Conservation (phyloP, 75 land plant species). For the Azolla pinnata region DNA sequence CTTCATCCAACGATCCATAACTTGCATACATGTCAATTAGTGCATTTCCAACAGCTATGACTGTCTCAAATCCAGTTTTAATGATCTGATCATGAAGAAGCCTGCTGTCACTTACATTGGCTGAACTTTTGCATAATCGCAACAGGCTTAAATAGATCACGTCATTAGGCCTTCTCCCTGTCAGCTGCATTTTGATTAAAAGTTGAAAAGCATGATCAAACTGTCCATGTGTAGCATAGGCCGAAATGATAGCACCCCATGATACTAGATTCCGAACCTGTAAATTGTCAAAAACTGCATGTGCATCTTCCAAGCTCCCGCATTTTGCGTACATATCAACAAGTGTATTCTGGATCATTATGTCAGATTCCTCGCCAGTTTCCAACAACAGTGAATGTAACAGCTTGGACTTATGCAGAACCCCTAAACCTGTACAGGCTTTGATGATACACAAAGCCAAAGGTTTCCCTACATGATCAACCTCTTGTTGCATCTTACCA, state of each 20-base stretch:
- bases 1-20: slow-evolving; percentile 31
- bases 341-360: slow-evolving; percentile 33
- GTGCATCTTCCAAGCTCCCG: slow-evolving; percentile 34
- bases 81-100: slow-evolving; percentile 39
- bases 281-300: slow-evolving; percentile 25
- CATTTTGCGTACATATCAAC: slow-evolving; percentile 49
- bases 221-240: slow-evolving; percentile 13
- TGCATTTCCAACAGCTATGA: slow-evolving; percentile 21
- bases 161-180: slow-evolving; percentile 33
- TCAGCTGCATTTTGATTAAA: slow-evolving; percentile 30
- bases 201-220: slow-evolving; percentile 14
- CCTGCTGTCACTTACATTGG: slow-evolving; percentile 17
- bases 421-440: slow-evolving; percentile 24
- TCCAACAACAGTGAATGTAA: slow-evolving; percentile 29
- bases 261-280: slow-evolving; percentile 23
- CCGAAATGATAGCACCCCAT: slow-evolving; percentile 46
- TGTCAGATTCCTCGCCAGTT: slow-evolving; percentile 23
- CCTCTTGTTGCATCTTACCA: slow-evolving; percentile 7
- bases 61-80: slow-evolving; percentile 11
- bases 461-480: neutral
- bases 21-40: slow-evolving; percentile 53
- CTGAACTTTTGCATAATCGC: slow-evolving; percentile 28
- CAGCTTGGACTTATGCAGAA: slow-evolving; percentile 24
- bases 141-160: slow-evolving; percentile 31
- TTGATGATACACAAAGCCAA: slow-evolving; percentile 15